Evolutionary conservation across 2,329 filamentous ascomycete genomes (phyloP).

Genomic region (Paraphaeosphaeria minitans): DNA sequence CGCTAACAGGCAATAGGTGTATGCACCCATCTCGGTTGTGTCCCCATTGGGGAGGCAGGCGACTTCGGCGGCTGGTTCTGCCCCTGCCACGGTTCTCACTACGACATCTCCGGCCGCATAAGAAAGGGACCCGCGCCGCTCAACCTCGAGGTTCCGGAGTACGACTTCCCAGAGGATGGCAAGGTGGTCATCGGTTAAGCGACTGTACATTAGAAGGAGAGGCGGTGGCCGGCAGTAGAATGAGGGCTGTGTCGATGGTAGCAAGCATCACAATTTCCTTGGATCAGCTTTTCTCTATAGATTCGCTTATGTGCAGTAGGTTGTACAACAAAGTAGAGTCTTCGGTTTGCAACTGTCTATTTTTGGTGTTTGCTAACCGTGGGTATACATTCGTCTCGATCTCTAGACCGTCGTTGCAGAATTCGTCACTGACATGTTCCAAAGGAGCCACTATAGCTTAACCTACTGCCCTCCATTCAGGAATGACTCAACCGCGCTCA

Average conservation of each 20-base stretch:
- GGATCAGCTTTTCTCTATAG: conserved; percentile 31
- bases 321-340: conserved; percentile 47
- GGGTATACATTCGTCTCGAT: conserved; percentile 5
- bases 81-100: conserved; percentile 99
- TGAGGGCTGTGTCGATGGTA: conserved; percentile 41
- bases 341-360: conserved; percentile 6
- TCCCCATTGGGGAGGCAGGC: conserved; percentile 97
- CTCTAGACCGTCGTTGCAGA: neutral
- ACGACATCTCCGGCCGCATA: conserved; percentile 98
- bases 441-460: neutral
- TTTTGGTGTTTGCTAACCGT: neutral
- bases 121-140: conserved; percentile 96
- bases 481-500: conserved; percentile 77
- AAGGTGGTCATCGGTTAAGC: conserved; percentile 89
- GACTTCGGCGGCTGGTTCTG: conserved; percentile 99
- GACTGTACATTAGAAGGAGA: conserved; percentile 29
- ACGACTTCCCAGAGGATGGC: conserved; percentile 90
- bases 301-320: conserved; percentile 42
- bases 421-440: neutral
- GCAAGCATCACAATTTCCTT: conserved; percentile 41
- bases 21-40: conserved; percentile 99
- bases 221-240: conserved; percentile 12
- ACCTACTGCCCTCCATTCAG: conserved; percentile 51
- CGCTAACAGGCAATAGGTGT: conserved; percentile 67
- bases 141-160: conserved; percentile 92